Percentiles rank a stretch among this genome's conserved stretches.
These are phyloP conservation scores for Solanum chiquidenum DNA, from an alignment of 257 asterid species.

Conservation along the genomic window DNA sequence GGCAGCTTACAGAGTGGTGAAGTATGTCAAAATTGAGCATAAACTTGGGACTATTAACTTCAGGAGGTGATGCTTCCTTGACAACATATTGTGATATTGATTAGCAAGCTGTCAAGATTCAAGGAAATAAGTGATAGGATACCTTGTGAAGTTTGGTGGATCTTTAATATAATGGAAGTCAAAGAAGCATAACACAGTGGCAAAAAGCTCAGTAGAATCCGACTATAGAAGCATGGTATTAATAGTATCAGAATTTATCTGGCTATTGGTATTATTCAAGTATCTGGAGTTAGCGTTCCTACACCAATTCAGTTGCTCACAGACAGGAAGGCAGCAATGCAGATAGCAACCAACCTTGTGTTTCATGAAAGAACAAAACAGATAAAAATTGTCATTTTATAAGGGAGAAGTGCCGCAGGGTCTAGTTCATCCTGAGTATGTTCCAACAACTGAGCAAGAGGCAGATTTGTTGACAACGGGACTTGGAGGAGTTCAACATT, in stretches of 20 bases:
- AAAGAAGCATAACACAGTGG: neutral
- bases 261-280: neutral
- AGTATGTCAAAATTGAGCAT: neutral
- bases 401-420: neutral
- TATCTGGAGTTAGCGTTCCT: neutral
- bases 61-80: no score
- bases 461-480: neutral
- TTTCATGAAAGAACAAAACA: neutral
- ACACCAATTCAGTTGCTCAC: neutral
- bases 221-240: neutral
- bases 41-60: no score
- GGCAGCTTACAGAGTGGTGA: neutral
- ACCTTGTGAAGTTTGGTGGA: no score
- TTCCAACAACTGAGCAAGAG: neutral
- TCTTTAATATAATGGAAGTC: neutral
- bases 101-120: no score
- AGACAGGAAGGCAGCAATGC: neutral
- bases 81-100: no score
- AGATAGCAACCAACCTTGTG: neutral
- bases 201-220: neutral
- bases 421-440: neutral
- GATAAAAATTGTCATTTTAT: neutral
- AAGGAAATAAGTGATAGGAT: no score
- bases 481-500: neutral
- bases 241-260: neutral